phyloP scores from a whole-genome alignment of 2,329 filamentous ascomycete genomes.

The Cladosporium sp. region DNA sequence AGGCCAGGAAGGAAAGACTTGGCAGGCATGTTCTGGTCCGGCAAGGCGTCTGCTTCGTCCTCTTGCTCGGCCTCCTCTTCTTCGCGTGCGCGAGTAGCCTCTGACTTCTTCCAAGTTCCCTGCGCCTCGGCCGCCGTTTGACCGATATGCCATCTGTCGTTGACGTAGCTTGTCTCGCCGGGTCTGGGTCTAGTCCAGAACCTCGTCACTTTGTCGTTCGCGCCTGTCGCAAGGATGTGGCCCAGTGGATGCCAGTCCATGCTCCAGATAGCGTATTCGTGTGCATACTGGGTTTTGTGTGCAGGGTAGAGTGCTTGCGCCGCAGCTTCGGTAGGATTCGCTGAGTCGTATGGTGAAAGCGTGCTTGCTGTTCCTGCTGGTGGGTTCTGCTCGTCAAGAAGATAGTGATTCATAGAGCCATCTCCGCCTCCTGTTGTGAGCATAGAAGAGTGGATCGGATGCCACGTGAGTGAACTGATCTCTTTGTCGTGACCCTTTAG shows the following conservation, averaged over 20 bases:
- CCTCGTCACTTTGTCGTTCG: constrained; percentile 92
- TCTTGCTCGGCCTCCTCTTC: constrained; percentile 93
- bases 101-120: constrained; percentile 87
- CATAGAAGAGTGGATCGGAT: constrained; percentile 85
- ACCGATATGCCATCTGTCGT: constrained; percentile 93
- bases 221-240: constrained; percentile 91
- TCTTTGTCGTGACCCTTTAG: constrained; percentile 96
- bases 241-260: constrained; percentile 97
- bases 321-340: constrained; percentile 75
- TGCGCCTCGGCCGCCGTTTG: constrained; percentile 90
- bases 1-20: constrained; percentile 58
- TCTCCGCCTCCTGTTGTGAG: constrained; percentile 89
- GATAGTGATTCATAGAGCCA: constrained; percentile 86
- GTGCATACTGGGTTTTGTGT: constrained; percentile 81
- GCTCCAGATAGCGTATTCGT: constrained; percentile 96
- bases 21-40: constrained; percentile 81
- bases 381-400: constrained; percentile 92
- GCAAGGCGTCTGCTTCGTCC: constrained; percentile 87
- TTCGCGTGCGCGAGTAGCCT: constrained; percentile 76
- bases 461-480: constrained; percentile 88
- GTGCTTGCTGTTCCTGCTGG: constrained; percentile 71
- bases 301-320: constrained; percentile 91
- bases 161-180: constrained; percentile 79
- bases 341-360: constrained; percentile 79
- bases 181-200: constrained; percentile 94